Evolutionary conservation across 331 rosid species (phyloP), one percentile per base, ranked within the genome.

Genomic region (Erythrophleum ivorense): DNA sequence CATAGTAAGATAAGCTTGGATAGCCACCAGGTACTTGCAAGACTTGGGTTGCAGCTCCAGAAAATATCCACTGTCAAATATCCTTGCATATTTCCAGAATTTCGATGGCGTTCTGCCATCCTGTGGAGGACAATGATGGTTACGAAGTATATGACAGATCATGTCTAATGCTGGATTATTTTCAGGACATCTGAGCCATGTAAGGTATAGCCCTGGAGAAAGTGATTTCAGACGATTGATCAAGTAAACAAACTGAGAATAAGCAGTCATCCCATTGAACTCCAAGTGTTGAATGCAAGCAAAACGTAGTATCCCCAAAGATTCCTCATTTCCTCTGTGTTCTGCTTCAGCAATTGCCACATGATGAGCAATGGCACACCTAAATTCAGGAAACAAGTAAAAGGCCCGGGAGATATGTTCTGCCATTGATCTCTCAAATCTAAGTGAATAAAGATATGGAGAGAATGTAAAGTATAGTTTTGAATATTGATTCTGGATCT

Each of bases 51-150:
- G 40, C 40, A 36, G 40, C 40, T 36, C 40, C 40, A 9, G 10
- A 12, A 60, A 60, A 24, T 60, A 60, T 29, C 67, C 40, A 12
- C 67, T 24, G 40, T 60, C 67, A 29, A 29, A 60, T 60, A 60
- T 60, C 40, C 67, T 60, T 24, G 67, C 68, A 31, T 62, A 62
- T 62, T 29, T 24, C 68, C 68, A 62, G 68, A 62, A 43, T 43
- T 43, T 5, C 48, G 9, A 43, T 36, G 40, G 40, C 40, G 40
- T 36, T 36, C 40, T 36, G 40, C 40, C 4, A 2, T 36, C 40
- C 40, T 36, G 40, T 36, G 40, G 40, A 36, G 40, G 40, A 36
- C 1, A 36, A 36, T 36, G 4, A 36, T 36, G 40, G 40, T 36
- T 36, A 1, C n/a, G 29, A 36, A 36, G 40, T 36, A 36, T 36